These are phyloP conservation scores for Fennellomyces sp. DNA, from an alignment of 371 early-diverging fungal genomes.

Conservation along the genomic window DNA sequence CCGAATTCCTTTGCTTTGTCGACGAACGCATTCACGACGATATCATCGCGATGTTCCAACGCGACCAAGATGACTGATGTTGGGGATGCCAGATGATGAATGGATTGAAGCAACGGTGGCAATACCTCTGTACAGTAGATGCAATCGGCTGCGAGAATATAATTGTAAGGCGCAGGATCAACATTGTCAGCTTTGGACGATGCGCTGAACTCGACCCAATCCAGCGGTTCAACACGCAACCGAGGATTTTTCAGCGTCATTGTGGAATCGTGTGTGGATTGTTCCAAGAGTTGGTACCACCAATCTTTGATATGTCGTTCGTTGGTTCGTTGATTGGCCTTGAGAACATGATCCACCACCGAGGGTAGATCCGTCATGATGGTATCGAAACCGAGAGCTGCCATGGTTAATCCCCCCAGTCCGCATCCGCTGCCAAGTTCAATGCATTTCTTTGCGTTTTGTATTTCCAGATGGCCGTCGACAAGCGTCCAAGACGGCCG, in stretches of 20 bases:
- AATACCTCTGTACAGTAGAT: slow-evolving; percentile 36
- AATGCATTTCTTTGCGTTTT: slow-evolving; percentile 27
- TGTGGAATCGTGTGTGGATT: slow-evolving; percentile 7
- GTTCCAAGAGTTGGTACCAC: slow-evolving; percentile 26
- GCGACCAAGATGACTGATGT: slow-evolving; percentile 27
- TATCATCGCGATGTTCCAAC: slow-evolving; percentile 38
- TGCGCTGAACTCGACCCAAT: slow-evolving; percentile 27
- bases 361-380: slow-evolving; percentile 34
- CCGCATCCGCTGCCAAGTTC: slow-evolving; percentile 49
- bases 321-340: slow-evolving; percentile 18
- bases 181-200: not conserved
- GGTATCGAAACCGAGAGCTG: slow-evolving; percentile 36
- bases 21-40: slow-evolving; percentile 38
- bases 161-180: slow-evolving; percentile 21
- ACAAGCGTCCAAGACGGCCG: slow-evolving; percentile 18
- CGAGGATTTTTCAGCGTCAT: slow-evolving; percentile 15
- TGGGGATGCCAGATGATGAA: slow-evolving; percentile 15
- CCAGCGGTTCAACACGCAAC: slow-evolving; percentile 25
- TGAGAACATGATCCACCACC: slow-evolving; percentile 28
- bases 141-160: slow-evolving; percentile 45
- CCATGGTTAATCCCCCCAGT: slow-evolving; percentile 34
- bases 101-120: slow-evolving; percentile 24
- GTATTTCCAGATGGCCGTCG: slow-evolving; percentile 10
- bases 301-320: slow-evolving; percentile 26
- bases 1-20: slow-evolving; percentile 28